Percentiles rank a stretch among this genome's conserved stretches.
These are phyloP conservation scores for Ascochyta viciae-villosae DNA, from an alignment of 2,329 filamentous ascomycete genomes.

Conservation along the genomic window DNA sequence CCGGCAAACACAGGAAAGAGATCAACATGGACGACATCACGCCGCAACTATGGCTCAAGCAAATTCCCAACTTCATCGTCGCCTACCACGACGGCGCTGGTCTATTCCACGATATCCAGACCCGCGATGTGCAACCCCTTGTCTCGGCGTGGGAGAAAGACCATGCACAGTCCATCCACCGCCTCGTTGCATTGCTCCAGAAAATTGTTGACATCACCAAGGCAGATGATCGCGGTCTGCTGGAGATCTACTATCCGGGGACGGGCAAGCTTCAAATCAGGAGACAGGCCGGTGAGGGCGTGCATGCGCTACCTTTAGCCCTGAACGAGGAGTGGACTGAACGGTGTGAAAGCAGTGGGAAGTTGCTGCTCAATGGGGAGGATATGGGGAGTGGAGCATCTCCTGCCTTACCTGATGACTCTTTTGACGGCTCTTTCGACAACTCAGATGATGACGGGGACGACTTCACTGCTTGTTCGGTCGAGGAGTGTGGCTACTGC, in stretches of 20 bases:
- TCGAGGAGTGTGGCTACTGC: slow-evolving; percentile 47
- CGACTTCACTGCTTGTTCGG: slow-evolving; percentile 49
- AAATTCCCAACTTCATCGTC: slow-evolving; percentile 60
- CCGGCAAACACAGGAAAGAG: slow-evolving; percentile 36
- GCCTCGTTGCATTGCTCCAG: slow-evolving; percentile 39
- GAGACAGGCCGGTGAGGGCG: slow-evolving; percentile 33
- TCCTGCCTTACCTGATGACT: neutral
- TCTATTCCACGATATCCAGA: slow-evolving; percentile 53
- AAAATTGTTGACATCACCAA: slow-evolving; percentile 41
- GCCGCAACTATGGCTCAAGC: slow-evolving; percentile 58
- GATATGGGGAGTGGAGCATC: neutral
- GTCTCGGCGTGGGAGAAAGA: slow-evolving; percentile 53
- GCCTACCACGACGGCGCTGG: slow-evolving; percentile 56
- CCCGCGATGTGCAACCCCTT: slow-evolving; percentile 47
- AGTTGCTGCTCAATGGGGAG: neutral
- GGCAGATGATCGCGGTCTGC: slow-evolving; percentile 20
- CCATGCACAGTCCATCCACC: slow-evolving; percentile 40
- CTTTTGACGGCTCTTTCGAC: slow-evolving; percentile 7
- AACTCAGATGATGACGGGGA: slow-evolving; percentile 33
- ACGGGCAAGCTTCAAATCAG: slow-evolving; percentile 46
- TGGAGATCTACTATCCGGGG: slow-evolving; percentile 47
- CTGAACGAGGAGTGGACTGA: slow-evolving; percentile 23
- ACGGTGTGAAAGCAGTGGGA: neutral
- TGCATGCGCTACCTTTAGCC: slow-evolving; percentile 29
- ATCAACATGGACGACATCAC: slow-evolving; percentile 52